phyloP scores from a whole-genome alignment of 2,329 filamentous ascomycete species.

The Ceratocystis eucalypticola region DNA sequence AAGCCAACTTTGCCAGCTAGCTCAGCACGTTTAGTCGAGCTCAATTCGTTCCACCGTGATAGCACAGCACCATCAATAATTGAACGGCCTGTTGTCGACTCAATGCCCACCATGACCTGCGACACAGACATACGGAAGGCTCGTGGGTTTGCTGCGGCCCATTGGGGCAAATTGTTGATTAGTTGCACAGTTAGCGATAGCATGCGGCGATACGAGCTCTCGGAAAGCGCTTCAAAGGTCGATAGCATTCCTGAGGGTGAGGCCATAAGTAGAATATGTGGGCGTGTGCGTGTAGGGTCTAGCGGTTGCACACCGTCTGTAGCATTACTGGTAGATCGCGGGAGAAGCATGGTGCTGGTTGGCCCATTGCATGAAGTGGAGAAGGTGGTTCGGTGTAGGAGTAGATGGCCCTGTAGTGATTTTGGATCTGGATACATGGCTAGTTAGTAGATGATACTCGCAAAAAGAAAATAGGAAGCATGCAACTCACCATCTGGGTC shows the following conservation, averaged over 20 bases:
- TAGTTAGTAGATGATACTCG: conserved; percentile 5
- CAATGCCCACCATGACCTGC: conserved; percentile 40
- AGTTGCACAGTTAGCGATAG: conserved; percentile 71
- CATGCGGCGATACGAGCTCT: conserved; percentile 71
- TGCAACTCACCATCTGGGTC: conserved; percentile 71
- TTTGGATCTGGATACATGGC: conserved; percentile 56
- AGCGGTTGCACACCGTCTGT: conserved; percentile 19
- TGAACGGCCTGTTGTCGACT: conserved; percentile 46
- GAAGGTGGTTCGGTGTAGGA: conserved; percentile 80
- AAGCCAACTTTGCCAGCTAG: conserved; percentile 62
- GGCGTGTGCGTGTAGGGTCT: conserved; percentile 25
- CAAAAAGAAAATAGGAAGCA: neutral
- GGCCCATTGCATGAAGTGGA: conserved; percentile 67
- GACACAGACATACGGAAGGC: conserved; percentile 51
- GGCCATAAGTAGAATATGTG: conserved; percentile 50
- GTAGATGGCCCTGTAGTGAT: conserved; percentile 73
- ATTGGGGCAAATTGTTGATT: conserved; percentile 57
- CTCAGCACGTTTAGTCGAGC: conserved; percentile 56
- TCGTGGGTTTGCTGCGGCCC: conserved; percentile 70
- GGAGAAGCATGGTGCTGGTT: conserved; percentile 61
- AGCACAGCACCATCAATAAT: conserved; percentile 71
- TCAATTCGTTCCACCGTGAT: conserved; percentile 60
- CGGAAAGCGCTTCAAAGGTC: conserved; percentile 62
- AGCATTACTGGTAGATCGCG: conserved; percentile 34
- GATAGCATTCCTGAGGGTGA: conserved; percentile 63